phyloP scores from a whole-genome alignment of 2,329 filamentous ascomycete genomes.

The Fusarium austroafricanum region DNA sequence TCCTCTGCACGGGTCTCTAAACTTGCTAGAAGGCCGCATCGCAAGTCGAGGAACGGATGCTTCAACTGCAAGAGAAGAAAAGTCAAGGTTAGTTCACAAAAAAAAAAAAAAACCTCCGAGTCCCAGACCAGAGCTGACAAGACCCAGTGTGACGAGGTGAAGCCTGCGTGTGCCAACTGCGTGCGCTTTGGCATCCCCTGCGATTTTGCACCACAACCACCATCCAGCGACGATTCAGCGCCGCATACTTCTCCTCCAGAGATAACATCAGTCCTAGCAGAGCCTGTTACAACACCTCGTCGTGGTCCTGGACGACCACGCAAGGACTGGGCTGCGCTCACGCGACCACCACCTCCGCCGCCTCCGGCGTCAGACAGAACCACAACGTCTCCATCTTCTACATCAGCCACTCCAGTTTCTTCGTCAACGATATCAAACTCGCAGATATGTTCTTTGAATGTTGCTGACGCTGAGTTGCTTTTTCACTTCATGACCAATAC shows the following conservation, averaged over 20 bases:
- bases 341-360: slow-evolving; percentile 31
- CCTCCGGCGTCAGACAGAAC: slow-evolving; percentile 36
- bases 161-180: slow-evolving; percentile 49
- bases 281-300: slow-evolving; percentile 36
- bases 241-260: slow-evolving; percentile 32
- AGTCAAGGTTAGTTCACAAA: slow-evolving; percentile 44
- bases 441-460: slow-evolving; percentile 40
- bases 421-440: slow-evolving; percentile 39
- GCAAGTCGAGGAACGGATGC: slow-evolving; percentile 49
- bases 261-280: slow-evolving; percentile 26
- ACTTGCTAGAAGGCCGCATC: slow-evolving; percentile 46
- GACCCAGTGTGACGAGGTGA: slow-evolving; percentile 49
- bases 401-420: slow-evolving; percentile 37
- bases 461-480: slow-evolving; percentile 48
- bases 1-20: slow-evolving; percentile 44
- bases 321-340: slow-evolving; percentile 47
- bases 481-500: slow-evolving; percentile 46
- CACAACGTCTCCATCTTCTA: slow-evolving; percentile 41
- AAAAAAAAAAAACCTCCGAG: not conserved
- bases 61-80: slow-evolving; percentile 50
- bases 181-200: slow-evolving; percentile 48
- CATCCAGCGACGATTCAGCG: slow-evolving; percentile 33
- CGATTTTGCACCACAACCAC: slow-evolving; percentile 42
- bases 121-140: slow-evolving; percentile 25
- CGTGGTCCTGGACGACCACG: slow-evolving; percentile 48